Percentiles rank a stretch among this genome's conserved stretches.
Conservation (phyloP, 2,329 filamentous ascomycete genomes). For the Dendrostoma leiphaemia region DNA sequence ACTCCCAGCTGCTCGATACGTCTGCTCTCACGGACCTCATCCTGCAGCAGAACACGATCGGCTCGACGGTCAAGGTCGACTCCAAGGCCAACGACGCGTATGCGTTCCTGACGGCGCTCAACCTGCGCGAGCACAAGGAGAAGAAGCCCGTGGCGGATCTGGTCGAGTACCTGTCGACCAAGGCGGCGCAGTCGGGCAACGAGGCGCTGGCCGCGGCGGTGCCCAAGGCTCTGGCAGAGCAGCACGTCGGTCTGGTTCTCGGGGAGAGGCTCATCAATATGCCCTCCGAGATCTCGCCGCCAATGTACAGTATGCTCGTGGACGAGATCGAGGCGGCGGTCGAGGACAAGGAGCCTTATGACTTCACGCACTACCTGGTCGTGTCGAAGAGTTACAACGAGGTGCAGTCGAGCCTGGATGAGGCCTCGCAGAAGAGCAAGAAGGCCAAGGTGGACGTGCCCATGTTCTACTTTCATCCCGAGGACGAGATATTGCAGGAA, state of each 20-base stretch:
- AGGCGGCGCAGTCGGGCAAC: constrained; percentile 48
- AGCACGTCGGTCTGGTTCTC: constrained; percentile 80
- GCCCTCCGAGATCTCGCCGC: constrained; percentile 87
- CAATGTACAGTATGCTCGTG: constrained; percentile 90
- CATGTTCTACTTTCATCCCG: constrained; percentile 89
- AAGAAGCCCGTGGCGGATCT: constrained; percentile 71
- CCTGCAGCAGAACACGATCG: constrained; percentile 80
- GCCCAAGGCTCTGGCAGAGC: constrained; percentile 53
- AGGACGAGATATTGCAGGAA: constrained; percentile 85
- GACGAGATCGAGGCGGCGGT: constrained; percentile 89
- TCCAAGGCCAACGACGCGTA: constrained; percentile 91
- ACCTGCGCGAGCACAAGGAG: constrained; percentile 74
- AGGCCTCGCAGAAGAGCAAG: constrained; percentile 66
- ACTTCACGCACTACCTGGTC: constrained; percentile 90
- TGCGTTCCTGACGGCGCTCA: constrained; percentile 86
- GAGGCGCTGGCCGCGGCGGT: constrained; percentile 57
- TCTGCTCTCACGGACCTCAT: constrained; percentile 85
- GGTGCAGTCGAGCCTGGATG: constrained; percentile 76
- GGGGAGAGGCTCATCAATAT: constrained; percentile 95
- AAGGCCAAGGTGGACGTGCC: constrained; percentile 57
- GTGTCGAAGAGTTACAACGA: constrained; percentile 91
- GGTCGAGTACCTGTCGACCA: constrained; percentile 65
- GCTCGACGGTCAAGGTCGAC: constrained; percentile 96
- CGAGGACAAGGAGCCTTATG: constrained; percentile 87
- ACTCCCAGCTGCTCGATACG: constrained; percentile 81